A percentile compares a stretch with the other conserved stretches of the same genome.
Evolutionary conservation across 305 asterid species (phyloP).

Genomic region (Salvia sclarea): DNA sequence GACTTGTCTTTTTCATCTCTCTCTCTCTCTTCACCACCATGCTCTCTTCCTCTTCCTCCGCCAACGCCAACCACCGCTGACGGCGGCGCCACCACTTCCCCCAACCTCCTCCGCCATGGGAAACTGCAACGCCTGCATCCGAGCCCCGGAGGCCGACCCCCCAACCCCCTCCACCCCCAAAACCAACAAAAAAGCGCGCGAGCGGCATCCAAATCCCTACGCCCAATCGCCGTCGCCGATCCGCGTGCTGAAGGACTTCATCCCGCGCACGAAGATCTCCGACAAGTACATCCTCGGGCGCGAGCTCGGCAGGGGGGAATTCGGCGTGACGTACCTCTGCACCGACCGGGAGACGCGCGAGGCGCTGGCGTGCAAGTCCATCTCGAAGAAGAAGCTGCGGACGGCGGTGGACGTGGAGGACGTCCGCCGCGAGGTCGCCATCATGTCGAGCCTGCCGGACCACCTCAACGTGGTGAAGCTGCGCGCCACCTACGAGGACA

Average conservation of each 20-base stretch:
- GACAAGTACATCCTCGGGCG: constrained; percentile 93
- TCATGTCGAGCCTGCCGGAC: constrained; percentile 91
- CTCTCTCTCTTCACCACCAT: constrained; percentile 26
- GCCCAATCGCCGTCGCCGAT: constrained; percentile 58
- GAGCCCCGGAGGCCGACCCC: constrained; percentile 51
- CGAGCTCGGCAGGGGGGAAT: constrained; percentile 97
- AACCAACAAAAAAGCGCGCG: constrained; percentile 39
- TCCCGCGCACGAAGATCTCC: constrained; percentile 60
- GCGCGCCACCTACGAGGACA: constrained; percentile 87
- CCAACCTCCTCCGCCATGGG: constrained; percentile 53
- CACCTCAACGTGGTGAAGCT: constrained; percentile 78
- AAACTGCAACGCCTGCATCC: constrained; percentile 84
- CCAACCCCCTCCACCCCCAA: constrained; percentile 41
- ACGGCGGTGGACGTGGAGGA: constrained; percentile 94
- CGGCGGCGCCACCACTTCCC: constrained; percentile 40
- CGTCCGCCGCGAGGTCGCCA: constrained; percentile 92
- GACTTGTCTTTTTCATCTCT: neutral
- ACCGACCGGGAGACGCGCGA: constrained; percentile 83
- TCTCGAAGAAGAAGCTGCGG: constrained; percentile 88
- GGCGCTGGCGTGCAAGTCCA: constrained; percentile 88
- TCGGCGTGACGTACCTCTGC: constrained; percentile 90
- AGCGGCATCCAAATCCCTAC: constrained; percentile 66
- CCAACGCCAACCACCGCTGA: constrained; percentile 37
- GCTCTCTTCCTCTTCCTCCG: constrained; percentile 34
- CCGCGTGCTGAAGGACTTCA: constrained; percentile 76